Conservation (phyloP, 352 stramenopile genomes). For the Phytophthora podocarpi region DNA sequence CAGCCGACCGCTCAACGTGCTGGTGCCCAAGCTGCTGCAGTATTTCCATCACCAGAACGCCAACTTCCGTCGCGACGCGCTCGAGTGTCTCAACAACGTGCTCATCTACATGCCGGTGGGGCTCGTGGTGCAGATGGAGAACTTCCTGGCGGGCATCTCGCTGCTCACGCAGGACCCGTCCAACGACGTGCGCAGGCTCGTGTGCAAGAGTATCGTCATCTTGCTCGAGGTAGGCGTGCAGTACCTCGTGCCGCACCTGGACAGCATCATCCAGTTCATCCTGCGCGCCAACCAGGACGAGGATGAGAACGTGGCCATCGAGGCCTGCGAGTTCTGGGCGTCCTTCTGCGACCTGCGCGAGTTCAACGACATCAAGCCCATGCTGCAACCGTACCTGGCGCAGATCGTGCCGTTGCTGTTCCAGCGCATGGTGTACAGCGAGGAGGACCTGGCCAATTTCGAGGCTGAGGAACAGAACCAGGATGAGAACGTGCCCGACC, state of each 20-base stretch:
- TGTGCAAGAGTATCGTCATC: slow-evolving; percentile 93
- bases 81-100: slow-evolving; percentile 92
- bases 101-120: slow-evolving; percentile 89
- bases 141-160: slow-evolving; percentile 89
- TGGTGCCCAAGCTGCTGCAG: slow-evolving; percentile 89
- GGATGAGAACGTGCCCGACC: slow-evolving; percentile 89
- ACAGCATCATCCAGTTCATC: slow-evolving; percentile 94
- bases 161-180: slow-evolving; percentile 85
- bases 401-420: slow-evolving; percentile 94
- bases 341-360: slow-evolving; percentile 90
- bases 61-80: slow-evolving; percentile 80
- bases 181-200: slow-evolving; percentile 81
- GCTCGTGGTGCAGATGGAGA: slow-evolving; percentile 91
- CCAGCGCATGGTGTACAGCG: slow-evolving; percentile 95
- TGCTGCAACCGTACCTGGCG: slow-evolving; percentile 82
- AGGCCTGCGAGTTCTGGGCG: slow-evolving; percentile 92
- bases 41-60: slow-evolving; percentile 88
- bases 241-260: slow-evolving; percentile 88
- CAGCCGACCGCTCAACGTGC: slow-evolving; percentile 82
- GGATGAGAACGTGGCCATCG: slow-evolving; percentile 86
- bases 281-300: slow-evolving; percentile 85
- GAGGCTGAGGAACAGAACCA: slow-evolving; percentile 90
- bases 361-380: slow-evolving; percentile 92
- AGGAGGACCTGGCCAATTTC: slow-evolving; percentile 92
- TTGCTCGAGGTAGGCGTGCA: slow-evolving; percentile 89